Evolutionary conservation across 73 alveolate genomes (phyloP), one percentile per base, ranked within the genome.

Genomic region (Paramecium pentaurelia): DNA sequence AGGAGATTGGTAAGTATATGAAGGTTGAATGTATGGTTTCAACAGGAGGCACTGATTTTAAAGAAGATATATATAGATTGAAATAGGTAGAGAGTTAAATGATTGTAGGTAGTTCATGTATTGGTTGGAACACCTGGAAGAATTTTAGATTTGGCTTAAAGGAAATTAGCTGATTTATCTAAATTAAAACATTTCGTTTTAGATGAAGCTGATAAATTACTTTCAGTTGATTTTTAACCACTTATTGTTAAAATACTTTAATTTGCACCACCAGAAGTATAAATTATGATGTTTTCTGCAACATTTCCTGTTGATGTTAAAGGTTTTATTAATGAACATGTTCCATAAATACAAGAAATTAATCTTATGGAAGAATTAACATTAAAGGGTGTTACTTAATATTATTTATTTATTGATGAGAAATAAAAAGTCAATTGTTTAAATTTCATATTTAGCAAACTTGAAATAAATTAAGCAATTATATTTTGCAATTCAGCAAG

Each of bases 191-290:
- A 92, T 60, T 83, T 97, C 68, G 97, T 98, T n/a, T 93, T 98
- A 73, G 99, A 98, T 86, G 99, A 98, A 86, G 99, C 99, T 37
- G 99, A 98, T 94, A 98, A 98, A 96, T 97, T 98, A 10, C 96
- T 98, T 28, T 97, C 99, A 51, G 95, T 95, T 54, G 99, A 98
- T 93, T 97, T 98, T 92, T 87, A 95, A 95, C 96, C 97, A 16
- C 88, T 95, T 36, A 95, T 97, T 42, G 99, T 96, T 84, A 94
- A 98, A 71, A 95, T 98, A 60, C 77, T 98, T 30, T 90, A 94
- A 51, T 94, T 93, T 88, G 86, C 96, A 83, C 98, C 99, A 8
- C 51, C 60, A 34, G 98, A 95, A 11, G 93, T 98, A 85, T 98
- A 98, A 86, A 97, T 98, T 90, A 94, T 97, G 97, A 95, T 98